phyloP scores from a whole-genome alignment of 2,329 filamentous ascomycete genomes.

The Penicillium palitans region DNA sequence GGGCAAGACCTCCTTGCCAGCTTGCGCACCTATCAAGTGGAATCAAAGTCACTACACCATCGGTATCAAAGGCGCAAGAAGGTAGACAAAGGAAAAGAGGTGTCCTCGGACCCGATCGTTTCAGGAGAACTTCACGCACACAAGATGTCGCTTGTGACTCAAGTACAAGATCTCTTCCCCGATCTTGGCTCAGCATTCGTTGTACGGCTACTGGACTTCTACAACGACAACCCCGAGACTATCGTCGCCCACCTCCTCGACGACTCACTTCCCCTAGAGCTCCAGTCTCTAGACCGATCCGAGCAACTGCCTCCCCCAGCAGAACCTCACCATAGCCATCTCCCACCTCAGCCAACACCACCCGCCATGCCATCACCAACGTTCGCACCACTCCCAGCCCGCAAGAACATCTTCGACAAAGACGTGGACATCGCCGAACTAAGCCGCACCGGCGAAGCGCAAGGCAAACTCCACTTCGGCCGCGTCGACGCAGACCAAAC shows the following conservation, averaged over 20 bases:
- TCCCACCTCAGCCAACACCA: slow-evolving; percentile 56
- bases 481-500: slow-evolving; percentile 62
- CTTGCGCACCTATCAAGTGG: slow-evolving; percentile 41
- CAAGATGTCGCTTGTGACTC: slow-evolving; percentile 78
- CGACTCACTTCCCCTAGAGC: slow-evolving; percentile 68
- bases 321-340: slow-evolving; percentile 52
- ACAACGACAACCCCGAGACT: slow-evolving; percentile 72
- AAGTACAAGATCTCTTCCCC: slow-evolving; percentile 92
- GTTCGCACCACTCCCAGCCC: slow-evolving; percentile 38
- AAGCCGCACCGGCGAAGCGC: slow-evolving; percentile 55
- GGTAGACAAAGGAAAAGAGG: slow-evolving; percentile 45
- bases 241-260: slow-evolving; percentile 81
- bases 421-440: slow-evolving; percentile 74
- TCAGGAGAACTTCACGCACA: slow-evolving; percentile 68
- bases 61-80: slow-evolving; percentile 44
- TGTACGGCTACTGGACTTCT: slow-evolving; percentile 75
- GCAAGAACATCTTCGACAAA: slow-evolving; percentile 75
- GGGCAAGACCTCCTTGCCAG: slow-evolving; percentile 43
- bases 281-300: slow-evolving; percentile 63
- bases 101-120: slow-evolving; percentile 28
- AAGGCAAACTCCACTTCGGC: slow-evolving; percentile 71
- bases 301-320: slow-evolving; percentile 50
- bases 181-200: slow-evolving; percentile 82
- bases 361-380: slow-evolving; percentile 30
- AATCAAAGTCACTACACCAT: slow-evolving; percentile 41